phyloP scores from a whole-genome alignment of 805 yeast genomes.

The Candida ovalis region DNA sequence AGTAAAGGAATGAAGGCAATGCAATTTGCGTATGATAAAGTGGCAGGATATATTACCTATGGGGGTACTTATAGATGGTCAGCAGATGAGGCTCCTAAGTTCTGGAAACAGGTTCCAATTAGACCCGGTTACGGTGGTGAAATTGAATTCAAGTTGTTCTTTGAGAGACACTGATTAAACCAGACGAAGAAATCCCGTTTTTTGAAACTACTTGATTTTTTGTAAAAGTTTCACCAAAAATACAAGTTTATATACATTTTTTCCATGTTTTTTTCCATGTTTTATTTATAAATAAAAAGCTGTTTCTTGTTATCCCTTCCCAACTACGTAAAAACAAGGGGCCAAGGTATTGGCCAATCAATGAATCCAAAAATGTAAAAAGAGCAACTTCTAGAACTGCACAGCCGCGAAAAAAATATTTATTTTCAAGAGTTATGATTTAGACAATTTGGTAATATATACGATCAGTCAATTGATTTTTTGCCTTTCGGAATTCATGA shows the following conservation, averaged over 20 bases:
- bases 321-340: too few species aligned
- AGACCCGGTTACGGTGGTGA: conserved; percentile 40
- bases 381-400: background rate
- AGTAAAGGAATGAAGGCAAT: conserved; percentile 35
- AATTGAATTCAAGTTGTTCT: conserved; percentile 35
- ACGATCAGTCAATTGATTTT: too few species aligned
- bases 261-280: too few species aligned
- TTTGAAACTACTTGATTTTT: too few species aligned
- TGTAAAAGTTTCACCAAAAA: too few species aligned
- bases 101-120: conserved; percentile 46
- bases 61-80: conserved; percentile 66
- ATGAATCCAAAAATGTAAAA: background rate
- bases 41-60: conserved; percentile 45
- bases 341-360: background rate
- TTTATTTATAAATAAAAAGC: too few species aligned
- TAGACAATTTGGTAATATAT: too few species aligned
- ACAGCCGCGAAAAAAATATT: background rate
- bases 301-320: too few species aligned
- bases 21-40: conserved; percentile 56
- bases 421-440: too few species aligned
- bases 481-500: too few species aligned
- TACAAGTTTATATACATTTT: too few species aligned
- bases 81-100: conserved; percentile 41
- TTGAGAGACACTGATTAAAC: conserved; percentile 16
- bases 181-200: too few species aligned